phyloP scores from a whole-genome alignment of 495 filamentous ascomycete species.

The Corynascus novoguineensis region DNA sequence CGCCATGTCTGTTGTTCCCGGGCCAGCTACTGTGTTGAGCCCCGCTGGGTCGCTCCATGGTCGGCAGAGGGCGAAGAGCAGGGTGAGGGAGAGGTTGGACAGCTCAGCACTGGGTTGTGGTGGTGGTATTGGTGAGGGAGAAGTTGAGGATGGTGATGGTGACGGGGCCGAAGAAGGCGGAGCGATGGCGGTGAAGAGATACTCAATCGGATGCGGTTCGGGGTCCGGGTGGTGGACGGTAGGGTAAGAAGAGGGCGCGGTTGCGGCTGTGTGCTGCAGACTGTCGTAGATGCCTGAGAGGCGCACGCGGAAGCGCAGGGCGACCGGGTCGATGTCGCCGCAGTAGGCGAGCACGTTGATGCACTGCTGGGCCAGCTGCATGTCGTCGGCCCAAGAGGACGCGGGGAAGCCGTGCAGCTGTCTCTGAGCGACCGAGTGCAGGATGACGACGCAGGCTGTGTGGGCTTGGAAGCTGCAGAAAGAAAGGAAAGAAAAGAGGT shows the following conservation, averaged over 20 bases:
- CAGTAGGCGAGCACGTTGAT: conserved; percentile 26
- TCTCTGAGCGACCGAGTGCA: conserved; percentile 28
- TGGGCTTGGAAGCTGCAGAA: conserved; percentile 28
- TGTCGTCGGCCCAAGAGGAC: conserved; percentile 20
- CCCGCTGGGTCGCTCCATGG: conserved; percentile 18
- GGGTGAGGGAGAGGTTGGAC: conserved; percentile 3
- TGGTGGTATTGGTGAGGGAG: too few species aligned
- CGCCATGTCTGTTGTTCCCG: too few species aligned
- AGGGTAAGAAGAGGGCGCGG: not conserved
- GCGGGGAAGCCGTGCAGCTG: conserved; percentile 24
- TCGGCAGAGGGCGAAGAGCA: conserved; percentile 22
- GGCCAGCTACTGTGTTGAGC: too few species aligned
- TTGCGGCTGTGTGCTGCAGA: not conserved
- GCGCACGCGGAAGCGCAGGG: conserved; percentile 18
- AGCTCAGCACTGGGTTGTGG: conserved; percentile 10
- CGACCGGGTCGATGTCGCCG: conserved; percentile 21
- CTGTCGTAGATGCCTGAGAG: conserved; percentile 23
- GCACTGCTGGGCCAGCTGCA: conserved; percentile 23
- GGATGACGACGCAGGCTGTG: conserved; percentile 27
- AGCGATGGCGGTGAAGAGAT: conserved; percentile 20
- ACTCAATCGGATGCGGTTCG: conserved; percentile 2
- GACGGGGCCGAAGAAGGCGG: too few species aligned
- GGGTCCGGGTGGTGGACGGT: conserved; percentile 14
- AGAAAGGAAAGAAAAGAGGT: not conserved
- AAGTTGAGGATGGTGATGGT: too few species aligned